These are phyloP conservation scores for Roridomyces roridus DNA, from an alignment of 768 basidiomycete species.

Conservation along the genomic window DNA sequence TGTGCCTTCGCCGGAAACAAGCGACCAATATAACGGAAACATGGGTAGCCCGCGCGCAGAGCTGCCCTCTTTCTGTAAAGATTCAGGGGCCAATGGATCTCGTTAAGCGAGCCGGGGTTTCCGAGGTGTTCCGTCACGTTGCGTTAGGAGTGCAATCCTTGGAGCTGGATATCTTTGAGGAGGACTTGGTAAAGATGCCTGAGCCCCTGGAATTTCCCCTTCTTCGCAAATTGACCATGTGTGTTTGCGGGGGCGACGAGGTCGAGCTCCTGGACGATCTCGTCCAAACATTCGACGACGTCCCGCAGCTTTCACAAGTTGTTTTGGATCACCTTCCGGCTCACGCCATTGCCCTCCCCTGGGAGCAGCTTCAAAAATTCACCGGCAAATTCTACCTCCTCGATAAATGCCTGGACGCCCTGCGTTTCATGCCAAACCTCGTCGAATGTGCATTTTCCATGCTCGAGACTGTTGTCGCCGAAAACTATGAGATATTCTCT, in stretches of 20 bases:
- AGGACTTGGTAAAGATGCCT: not conserved
- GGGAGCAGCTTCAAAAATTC: constrained; percentile 13
- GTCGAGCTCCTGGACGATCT: no score
- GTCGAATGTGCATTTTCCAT: not conserved
- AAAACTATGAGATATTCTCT: not conserved
- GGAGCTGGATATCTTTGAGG: not conserved
- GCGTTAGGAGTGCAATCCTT: not conserved
- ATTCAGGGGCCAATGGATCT: not conserved
- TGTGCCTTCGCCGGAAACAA: no score
- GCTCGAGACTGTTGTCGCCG: not conserved
- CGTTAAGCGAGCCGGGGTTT: not conserved
- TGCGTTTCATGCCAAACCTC: constrained; percentile 2
- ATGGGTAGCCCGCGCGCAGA: not conserved
- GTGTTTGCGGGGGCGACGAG: no score
- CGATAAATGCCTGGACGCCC: not conserved
- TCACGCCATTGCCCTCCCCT: not conserved
- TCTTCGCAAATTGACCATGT: not conserved
- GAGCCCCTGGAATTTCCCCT: not conserved
- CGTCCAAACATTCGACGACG: not conserved
- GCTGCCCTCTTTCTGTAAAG: not conserved
- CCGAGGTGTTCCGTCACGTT: not conserved
- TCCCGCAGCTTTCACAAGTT: not conserved
- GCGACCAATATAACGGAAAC: not conserved
- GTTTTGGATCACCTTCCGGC: not conserved
- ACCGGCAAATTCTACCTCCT: not conserved